Conservation (phyloP, 176 grass and related monocot genomes). For the Carex kokanica region DNA sequence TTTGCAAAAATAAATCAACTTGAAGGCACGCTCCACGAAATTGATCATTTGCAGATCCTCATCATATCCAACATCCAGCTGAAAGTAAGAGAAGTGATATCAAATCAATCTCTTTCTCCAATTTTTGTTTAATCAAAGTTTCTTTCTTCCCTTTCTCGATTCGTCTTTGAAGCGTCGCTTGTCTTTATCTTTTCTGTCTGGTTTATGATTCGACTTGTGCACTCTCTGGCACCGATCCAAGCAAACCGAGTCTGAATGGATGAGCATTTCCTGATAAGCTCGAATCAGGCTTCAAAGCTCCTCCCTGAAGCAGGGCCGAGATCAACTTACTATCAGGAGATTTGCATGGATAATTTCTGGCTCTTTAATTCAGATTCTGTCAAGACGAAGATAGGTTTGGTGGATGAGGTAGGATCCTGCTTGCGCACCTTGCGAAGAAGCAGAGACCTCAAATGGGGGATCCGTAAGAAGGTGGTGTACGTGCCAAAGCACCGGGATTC, state of each 20-base stretch:
- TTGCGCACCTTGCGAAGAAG: conserved; percentile 40
- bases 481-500: conserved; percentile 35
- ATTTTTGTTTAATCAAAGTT: not conserved
- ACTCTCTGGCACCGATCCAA: conserved; percentile 13
- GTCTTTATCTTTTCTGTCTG: not conserved
- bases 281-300: conserved; percentile 46
- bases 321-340: conserved; percentile 32
- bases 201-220: conserved; percentile 24
- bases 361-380: conserved; percentile 34
- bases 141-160: not conserved
- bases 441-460: conserved; percentile 47
- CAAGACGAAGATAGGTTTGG: conserved; percentile 27
- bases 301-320: conserved; percentile 30
- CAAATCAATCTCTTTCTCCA: not conserved
- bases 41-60: not conserved
- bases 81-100: not conserved
- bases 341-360: conserved; percentile 58
- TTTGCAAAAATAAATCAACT: conserved; percentile 3
- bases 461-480: conserved; percentile 39
- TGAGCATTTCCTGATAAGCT: conserved; percentile 81
- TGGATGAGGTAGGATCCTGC: conserved; percentile 22
- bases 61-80: not conserved
- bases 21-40: not conserved
- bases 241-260: conserved; percentile 55
- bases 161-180: not conserved